Evolutionary conservation across 2,329 filamentous ascomycete species (phyloP), one percentile per base, ranked within the genome.

Genomic region (Pyricularia sp.): DNA sequence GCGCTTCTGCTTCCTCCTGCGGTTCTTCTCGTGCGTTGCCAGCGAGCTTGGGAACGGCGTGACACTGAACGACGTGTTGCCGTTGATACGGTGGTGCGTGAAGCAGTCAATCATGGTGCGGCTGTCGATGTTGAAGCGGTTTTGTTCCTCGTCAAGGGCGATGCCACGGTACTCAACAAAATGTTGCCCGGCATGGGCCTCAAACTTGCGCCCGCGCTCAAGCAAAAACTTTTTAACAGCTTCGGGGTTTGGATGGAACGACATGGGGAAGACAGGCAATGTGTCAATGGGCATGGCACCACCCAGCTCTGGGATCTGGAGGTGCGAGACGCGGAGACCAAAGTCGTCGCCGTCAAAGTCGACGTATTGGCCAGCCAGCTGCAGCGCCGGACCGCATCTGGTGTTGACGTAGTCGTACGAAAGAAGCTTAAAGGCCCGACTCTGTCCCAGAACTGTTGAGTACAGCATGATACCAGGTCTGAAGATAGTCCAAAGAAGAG

Each of bases 401-500:
- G 75, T 73, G 63, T 74, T 70, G 7, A 72, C 68, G 22, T 80
- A 77, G 67, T 75, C 70, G 28, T 66, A 63, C 22, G 44, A 26
- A 4, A 40, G 30, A 13, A 49, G 64, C 19, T 33, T 61, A 53
- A 22, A 63, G 31, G 49, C 28, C 13, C 62, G 63, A 6, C 62
- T 53, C 26, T 64, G 62, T 61, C 65, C 65, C 16, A 67, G 35
- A 3, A 65, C 13, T 31, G 64, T 62, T 0, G 76, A 74, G 63
- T 77, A 75, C 1, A 82, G 69, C 5, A 74, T 73, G 60, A 72
- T 74, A 0, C 78, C 79, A 0, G 81, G 82, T 63, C 77, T 76
- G 69, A 83, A 82, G 31, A 84, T 76, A n/a, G 79, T 79, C 81
- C 81, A 83, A 10, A 79, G 73, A 61, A 84, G 78, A 13, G 79